Evolutionary conservation across 305 asterid species (phyloP), one percentile per base, ranked within the genome.

Genomic region (Vinca major): DNA sequence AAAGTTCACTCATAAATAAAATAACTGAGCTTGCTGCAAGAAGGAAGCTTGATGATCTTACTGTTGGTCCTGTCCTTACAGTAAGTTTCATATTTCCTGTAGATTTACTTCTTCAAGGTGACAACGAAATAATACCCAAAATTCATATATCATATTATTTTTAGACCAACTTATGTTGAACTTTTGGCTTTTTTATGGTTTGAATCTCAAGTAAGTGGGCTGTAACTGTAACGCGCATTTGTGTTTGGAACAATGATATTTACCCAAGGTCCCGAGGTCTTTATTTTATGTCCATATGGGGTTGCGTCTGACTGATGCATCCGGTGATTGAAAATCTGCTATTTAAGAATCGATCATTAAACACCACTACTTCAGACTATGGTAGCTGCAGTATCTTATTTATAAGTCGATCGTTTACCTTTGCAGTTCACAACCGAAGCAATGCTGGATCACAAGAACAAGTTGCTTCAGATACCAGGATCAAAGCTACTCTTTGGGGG

Each of bases 11-110:
- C 63, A 0, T 89, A 41, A 75, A 77, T 21, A 85, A 87, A 72
- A 70, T 93, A 82, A 71, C 79, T 9, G 81, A 77, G 56, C 94
- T 86, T 70, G 96, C 99, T 58, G 84, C 90, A 8, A 84, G 87
- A 73, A 84, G 99, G 76, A 89, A 90, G 87, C 78, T 93, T 5
- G 92, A 90, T 16, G 92, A 93, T 74, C 80, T 93, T 74, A 93
- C 99, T 12, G 16, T 90, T 62, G 99, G 97, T 55, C 99, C 99
- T 12, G 97, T 93, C 63, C 96, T 93, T 73, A 93, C 97, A 1
- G 97, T 90, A 74, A 78, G 90, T 61, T 41, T 47, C 2, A 33
- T 39, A 7, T 4, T 9, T 39, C 7, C 48, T 65, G 17, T 13
- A 19, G 17, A 19, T 17, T 16, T 20, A 21, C 40, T 12, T 14